Evolutionary conservation across 2,329 filamentous ascomycete genomes (phyloP), one percentile per base, ranked within the genome.

Genomic region (Thielaviopsis euricoi): DNA sequence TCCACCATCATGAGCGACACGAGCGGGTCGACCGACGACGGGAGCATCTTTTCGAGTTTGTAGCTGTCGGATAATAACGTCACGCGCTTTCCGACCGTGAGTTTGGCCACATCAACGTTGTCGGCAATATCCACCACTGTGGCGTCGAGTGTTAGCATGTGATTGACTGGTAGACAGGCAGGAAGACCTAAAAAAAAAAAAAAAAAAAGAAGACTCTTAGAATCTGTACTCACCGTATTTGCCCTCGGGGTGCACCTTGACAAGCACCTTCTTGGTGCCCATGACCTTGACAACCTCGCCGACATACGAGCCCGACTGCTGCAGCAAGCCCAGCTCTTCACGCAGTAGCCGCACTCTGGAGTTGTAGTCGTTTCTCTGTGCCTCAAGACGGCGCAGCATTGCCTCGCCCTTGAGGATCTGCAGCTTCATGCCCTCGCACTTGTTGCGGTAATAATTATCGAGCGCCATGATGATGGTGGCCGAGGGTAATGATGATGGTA

Each of bases 1-100:
- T 98, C 93, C 56, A 98, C 93, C 93, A 98, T 98, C 93, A 98
- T 98, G 70, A 98, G 87, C 40, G 93, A 98, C 59, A 98, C 93
- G 60, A 98, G 86, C 43, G 93, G 93, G 69, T 98, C 93, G 68
- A 98, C 93, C 21, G 93, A 98, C 58, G 93, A 97, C 21, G 93
- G 93, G 10, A 98, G 83, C 75, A 97, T 94, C 77, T 96, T 96
- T 70, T 97, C 93, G 66, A 98, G 85, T 74, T 96, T 96, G 80
- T 98, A 98, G 64, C 88, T 91, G 71, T 98, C 93, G 66, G 90
- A 96, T 60, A 98, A 81, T 51, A 98, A 81, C 57, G 93, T 95
- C 63, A 98, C 93, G 65, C 93, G 89, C 77, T 98, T 98, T 72
- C 93, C 93, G 62, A 94, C 85, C 60, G 90, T 96, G 71, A 98